These are phyloP conservation scores for Fusarium fujikuroi DNA, from an alignment of 2,329 filamentous ascomycete genomes.

Conservation along the genomic window DNA sequence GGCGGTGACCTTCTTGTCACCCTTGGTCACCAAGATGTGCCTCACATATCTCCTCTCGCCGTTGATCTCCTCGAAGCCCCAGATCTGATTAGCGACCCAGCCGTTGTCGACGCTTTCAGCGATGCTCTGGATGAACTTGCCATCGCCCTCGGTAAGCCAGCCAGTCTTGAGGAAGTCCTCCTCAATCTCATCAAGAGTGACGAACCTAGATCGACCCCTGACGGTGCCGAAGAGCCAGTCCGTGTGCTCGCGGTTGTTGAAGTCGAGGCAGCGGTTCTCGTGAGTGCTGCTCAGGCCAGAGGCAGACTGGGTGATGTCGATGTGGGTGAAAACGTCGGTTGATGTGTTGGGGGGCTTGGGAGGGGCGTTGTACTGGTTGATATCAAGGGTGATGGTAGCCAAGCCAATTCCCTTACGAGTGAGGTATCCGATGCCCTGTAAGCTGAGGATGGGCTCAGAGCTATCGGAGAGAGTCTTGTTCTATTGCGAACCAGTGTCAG, in stretches of 20 bases:
- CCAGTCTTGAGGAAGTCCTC: conserved; percentile 67
- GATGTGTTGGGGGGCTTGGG: conserved; percentile 54
- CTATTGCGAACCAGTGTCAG: conserved; percentile 55
- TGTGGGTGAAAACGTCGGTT: conserved; percentile 62
- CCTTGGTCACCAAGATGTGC: conserved; percentile 65
- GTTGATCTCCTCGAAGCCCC: conserved; percentile 68
- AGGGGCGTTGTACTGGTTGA: conserved; percentile 64
- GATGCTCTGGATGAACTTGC: conserved; percentile 72
- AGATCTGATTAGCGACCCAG: conserved; percentile 68
- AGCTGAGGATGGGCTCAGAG: conserved; percentile 73
- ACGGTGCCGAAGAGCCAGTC: conserved; percentile 86
- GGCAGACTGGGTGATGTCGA: conserved; percentile 79
- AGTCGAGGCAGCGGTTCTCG: conserved; percentile 66
- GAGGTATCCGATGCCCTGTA: conserved; percentile 79
- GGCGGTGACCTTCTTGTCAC: conserved; percentile 58
- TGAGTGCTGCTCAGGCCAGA: conserved; percentile 75
- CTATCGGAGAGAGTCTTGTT: conserved; percentile 79
- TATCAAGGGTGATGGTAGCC: conserved; percentile 74
- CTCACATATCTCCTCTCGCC: conserved; percentile 64
- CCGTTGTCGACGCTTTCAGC: conserved; percentile 64
- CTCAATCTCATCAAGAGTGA: conserved; percentile 59
- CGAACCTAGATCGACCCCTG: conserved; percentile 66
- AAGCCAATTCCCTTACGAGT: conserved; percentile 76
- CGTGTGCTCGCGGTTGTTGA: conserved; percentile 67
- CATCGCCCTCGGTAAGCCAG: conserved; percentile 70